A percentile compares a stretch with the other conserved stretches of the same genome.
These are phyloP conservation scores for Fusarium napiforme DNA, from an alignment of 2,329 filamentous ascomycete genomes.

Conservation along the genomic window DNA sequence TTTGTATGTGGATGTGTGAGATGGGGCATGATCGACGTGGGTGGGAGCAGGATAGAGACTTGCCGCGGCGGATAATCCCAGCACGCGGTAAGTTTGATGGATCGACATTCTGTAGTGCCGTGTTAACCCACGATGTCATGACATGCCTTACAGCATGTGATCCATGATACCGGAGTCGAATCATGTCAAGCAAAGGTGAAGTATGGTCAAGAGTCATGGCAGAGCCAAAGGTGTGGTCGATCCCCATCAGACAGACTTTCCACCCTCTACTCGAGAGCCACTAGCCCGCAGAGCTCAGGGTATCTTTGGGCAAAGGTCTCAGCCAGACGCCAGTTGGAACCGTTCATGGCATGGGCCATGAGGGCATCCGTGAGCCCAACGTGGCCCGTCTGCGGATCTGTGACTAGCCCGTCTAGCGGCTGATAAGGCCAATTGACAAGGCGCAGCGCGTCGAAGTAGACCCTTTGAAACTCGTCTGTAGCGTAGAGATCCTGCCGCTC, in stretches of 20 bases:
- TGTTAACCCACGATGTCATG: conserved; percentile 36
- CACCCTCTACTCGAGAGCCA: conserved; percentile 20
- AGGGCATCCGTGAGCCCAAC: conserved; percentile 35
- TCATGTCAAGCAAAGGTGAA: conserved; percentile 11
- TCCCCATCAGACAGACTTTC: neutral
- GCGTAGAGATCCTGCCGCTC: conserved; percentile 51
- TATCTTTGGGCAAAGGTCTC: conserved; percentile 29
- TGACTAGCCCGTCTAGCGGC: conserved; percentile 30
- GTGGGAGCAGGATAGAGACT: conserved; percentile 19
- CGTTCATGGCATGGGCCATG: conserved; percentile 34
- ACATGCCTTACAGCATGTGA: conserved; percentile 23
- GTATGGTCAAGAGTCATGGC: neutral
- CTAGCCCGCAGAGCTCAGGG: conserved; percentile 31
- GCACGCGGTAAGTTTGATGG: conserved; percentile 9
- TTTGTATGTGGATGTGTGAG: conserved; percentile 1
- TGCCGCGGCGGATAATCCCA: conserved; percentile 22
- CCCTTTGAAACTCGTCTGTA: conserved; percentile 51
- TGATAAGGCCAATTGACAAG: conserved; percentile 50
- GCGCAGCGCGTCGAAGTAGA: conserved; percentile 50
- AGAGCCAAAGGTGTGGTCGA: neutral
- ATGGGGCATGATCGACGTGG: conserved; percentile 23
- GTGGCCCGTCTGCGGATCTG: conserved; percentile 35
- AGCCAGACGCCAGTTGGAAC: conserved; percentile 30
- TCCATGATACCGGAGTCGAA: conserved; percentile 9
- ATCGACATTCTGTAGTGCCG: conserved; percentile 39